These are phyloP conservation scores for Chloromonas sp. DNA, from an alignment of 163 green algal species.

Conservation along the genomic window DNA sequence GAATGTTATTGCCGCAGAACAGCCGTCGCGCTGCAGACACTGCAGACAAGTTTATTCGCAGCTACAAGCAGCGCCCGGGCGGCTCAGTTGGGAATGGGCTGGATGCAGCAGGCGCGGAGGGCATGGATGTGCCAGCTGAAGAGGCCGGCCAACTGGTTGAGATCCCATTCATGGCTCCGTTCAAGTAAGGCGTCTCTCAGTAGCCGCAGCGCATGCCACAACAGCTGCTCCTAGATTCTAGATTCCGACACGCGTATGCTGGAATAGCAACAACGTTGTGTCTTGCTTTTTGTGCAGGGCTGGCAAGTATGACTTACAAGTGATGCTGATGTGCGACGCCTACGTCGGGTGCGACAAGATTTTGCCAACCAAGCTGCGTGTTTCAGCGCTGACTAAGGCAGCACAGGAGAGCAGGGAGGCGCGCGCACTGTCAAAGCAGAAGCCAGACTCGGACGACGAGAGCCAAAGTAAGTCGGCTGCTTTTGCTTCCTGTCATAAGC, in stretches of 20 bases:
- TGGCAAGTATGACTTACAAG: slow-evolving; percentile 61
- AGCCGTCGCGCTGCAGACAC: slow-evolving; percentile 9
- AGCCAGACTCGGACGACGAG: slow-evolving; percentile 30
- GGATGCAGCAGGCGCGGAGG: not conserved
- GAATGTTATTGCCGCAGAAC: no score
- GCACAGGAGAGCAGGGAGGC: slow-evolving; percentile 42
- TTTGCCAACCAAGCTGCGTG: slow-evolving; percentile 42
- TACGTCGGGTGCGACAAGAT: slow-evolving; percentile 65
- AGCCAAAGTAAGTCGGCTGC: not conserved
- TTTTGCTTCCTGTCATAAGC: not conserved
- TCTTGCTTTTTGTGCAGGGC: slow-evolving; percentile 13
- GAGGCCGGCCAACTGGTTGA: slow-evolving; percentile 56
- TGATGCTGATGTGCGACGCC: slow-evolving; percentile 62
- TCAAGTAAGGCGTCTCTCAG: slow-evolving; percentile 9
- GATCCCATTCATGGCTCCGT: slow-evolving; percentile 49
- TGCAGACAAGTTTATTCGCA: slow-evolving; percentile 24
- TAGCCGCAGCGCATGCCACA: not conserved
- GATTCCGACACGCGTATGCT: no score
- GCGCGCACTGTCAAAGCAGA: slow-evolving; percentile 15
- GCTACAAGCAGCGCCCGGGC: slow-evolving; percentile 7
- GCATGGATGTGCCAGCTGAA: not conserved
- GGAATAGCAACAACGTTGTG: no score
- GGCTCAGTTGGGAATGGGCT: slow-evolving; percentile 2
- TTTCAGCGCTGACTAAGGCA: slow-evolving; percentile 43
- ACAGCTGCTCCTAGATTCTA: not conserved